These are phyloP conservation scores for Boletus tomentosulus DNA, from an alignment of 768 basidiomycete genomes.

Conservation along the genomic window DNA sequence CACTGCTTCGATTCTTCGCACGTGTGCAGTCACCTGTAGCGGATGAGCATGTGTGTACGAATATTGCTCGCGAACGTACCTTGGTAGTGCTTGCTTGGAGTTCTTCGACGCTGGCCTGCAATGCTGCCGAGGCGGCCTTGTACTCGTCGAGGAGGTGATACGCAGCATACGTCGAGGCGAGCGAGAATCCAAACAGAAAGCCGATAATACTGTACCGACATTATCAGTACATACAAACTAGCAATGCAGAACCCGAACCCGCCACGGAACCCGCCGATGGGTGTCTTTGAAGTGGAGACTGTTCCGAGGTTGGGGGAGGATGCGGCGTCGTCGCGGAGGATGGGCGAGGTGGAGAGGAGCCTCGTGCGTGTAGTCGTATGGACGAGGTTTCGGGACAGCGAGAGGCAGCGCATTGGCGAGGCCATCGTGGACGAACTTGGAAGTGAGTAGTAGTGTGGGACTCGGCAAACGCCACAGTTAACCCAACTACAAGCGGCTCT, in stretches of 20 bases:
- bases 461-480: too few species aligned
- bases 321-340: slow-evolving; percentile 40
- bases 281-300: slow-evolving; percentile 59
- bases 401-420: slow-evolving; percentile 31
- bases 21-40: slow-evolving; percentile 72
- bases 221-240: neutral
- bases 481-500: slow-evolving; percentile 55
- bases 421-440: slow-evolving; percentile 26
- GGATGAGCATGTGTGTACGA: neutral
- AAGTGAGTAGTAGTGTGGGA: too few species aligned
- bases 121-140: slow-evolving; percentile 78
- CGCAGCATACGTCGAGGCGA: slow-evolving; percentile 81
- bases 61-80: slow-evolving; percentile 34
- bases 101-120: slow-evolving; percentile 86
- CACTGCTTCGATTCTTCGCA: slow-evolving; percentile 77
- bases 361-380: slow-evolving; percentile 26
- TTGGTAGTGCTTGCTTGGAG: slow-evolving; percentile 80
- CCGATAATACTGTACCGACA: slow-evolving; percentile 59
- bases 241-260: slow-evolving; percentile 39
- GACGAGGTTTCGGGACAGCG: slow-evolving; percentile 12
- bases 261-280: slow-evolving; percentile 69
- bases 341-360: slow-evolving; percentile 41
- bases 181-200: slow-evolving; percentile 85
- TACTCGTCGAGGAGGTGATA: slow-evolving; percentile 91
- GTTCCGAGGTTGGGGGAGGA: slow-evolving; percentile 49